Conservation (phyloP, 192 early-diverging fungal genomes). For the Phlyctochytrium planicorne region DNA sequence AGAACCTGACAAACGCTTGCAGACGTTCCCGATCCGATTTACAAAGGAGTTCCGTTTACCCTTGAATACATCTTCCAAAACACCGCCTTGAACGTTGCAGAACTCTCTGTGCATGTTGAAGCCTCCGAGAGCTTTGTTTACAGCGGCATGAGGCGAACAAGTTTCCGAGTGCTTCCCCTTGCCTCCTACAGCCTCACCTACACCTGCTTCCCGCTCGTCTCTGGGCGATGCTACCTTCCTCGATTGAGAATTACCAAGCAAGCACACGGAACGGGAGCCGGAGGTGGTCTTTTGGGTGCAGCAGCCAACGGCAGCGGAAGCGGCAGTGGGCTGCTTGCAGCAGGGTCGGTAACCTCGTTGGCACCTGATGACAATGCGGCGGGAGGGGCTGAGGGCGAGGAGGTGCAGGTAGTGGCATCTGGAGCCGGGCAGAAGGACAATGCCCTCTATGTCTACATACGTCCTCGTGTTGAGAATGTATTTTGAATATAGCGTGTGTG, state of each 20-base stretch:
- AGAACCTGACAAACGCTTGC: not conserved
- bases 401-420: not conserved
- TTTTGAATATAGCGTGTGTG: no score
- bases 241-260: conserved; percentile 26
- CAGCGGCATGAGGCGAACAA: conserved; percentile 65
- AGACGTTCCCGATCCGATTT: conserved; percentile 60
- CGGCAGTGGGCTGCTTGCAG: no score
- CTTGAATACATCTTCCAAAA: conserved; percentile 65
- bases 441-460: not conserved
- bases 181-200: conserved; percentile 47
- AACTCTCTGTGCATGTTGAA: conserved; percentile 62
- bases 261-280: not conserved
- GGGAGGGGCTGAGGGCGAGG: not conserved
- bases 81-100: conserved; percentile 45
- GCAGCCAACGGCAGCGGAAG: conserved; percentile 1
- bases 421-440: conserved; percentile 1
- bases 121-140: conserved; percentile 73
- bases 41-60: conserved; percentile 60
- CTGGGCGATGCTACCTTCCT: conserved; percentile 60
- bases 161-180: conserved; percentile 58
- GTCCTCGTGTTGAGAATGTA: not conserved
- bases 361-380: not conserved
- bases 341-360: not conserved
- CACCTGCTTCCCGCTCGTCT: conserved; percentile 60
- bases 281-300: not conserved